Evolutionary conservation across 306 rosid species (phyloP).

Genomic region (Arachis stenosperma): DNA sequence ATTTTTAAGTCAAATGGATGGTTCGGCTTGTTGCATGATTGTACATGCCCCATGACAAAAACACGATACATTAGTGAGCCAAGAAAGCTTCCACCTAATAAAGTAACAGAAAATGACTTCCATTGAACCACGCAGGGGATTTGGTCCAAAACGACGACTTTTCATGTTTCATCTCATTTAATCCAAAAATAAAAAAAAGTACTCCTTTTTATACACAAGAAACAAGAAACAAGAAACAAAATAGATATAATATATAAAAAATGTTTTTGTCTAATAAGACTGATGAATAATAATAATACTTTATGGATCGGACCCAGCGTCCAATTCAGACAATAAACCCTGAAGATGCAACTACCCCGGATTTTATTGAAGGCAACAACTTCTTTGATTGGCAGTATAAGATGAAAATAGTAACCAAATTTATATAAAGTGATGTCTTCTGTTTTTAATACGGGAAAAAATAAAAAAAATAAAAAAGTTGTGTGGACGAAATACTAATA

Average conservation of each 20-base stretch:
- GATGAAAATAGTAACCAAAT: slow-evolving; percentile 21
- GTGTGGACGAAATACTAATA: slow-evolving; percentile 29
- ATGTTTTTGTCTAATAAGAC: not conserved
- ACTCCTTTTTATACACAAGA: not conserved
- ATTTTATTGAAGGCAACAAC: slow-evolving; percentile 35
- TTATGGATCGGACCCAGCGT: slow-evolving; percentile 37
- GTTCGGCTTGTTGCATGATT: slow-evolving; percentile 20
- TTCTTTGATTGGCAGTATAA: not conserved
- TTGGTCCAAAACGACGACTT: slow-evolving; percentile 31
- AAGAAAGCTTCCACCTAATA: slow-evolving; percentile 40
- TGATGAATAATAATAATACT: not conserved
- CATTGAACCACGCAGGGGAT: slow-evolving; percentile 30
- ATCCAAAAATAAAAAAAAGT: not conserved
- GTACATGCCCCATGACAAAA: slow-evolving; percentile 29
- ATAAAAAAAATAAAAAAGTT: slow-evolving; percentile 1
- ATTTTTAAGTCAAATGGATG: not conserved
- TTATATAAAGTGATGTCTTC: not conserved
- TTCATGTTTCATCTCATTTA: slow-evolving; percentile 32
- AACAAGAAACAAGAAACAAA: not conserved
- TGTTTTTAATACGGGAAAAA: not conserved
- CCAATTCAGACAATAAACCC: slow-evolving; percentile 41
- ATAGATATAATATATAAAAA: not conserved
- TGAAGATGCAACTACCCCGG: slow-evolving; percentile 40
- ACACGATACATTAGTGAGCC: slow-evolving; percentile 18
- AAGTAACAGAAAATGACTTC: slow-evolving; percentile 45